Evolutionary conservation across 345 rosid species (phyloP).

Genomic region (Firmiana major): DNA sequence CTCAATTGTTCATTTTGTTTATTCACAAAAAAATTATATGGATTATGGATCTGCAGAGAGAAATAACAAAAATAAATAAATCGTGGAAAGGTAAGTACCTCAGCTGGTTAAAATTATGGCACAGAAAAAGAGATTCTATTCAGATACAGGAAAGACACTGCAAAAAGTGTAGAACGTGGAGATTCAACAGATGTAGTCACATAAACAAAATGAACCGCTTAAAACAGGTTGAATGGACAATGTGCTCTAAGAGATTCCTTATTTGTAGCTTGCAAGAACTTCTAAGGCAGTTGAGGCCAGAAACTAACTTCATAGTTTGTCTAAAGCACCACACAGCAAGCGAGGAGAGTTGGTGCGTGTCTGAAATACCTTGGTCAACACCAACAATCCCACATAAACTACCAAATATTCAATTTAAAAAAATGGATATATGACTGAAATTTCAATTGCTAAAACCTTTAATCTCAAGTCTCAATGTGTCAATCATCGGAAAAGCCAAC

Average conservation of each 20-base stretch:
- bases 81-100: no score
- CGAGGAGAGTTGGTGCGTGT: not conserved
- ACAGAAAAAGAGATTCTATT: not conserved
- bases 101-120: not conserved
- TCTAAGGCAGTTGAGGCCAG: not conserved
- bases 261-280: not conserved
- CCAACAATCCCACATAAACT: not conserved
- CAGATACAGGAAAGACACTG: not conserved
- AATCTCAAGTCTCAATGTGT: not conserved
- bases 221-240: not conserved
- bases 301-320: not conserved
- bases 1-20: not conserved
- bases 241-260: not conserved
- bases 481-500: not conserved
- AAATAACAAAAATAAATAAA: no score
- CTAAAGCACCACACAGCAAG: not conserved
- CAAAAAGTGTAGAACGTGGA: not conserved
- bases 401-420: not conserved
- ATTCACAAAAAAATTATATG: no score
- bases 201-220: not conserved
- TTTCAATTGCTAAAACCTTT: not conserved
- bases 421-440: not conserved
- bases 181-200: not conserved
- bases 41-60: no score
- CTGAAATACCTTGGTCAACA: not conserved